Evolutionary conservation across 1,284 basidiomycete genomes (phyloP).

Genomic region (Trametes pubescens): DNA sequence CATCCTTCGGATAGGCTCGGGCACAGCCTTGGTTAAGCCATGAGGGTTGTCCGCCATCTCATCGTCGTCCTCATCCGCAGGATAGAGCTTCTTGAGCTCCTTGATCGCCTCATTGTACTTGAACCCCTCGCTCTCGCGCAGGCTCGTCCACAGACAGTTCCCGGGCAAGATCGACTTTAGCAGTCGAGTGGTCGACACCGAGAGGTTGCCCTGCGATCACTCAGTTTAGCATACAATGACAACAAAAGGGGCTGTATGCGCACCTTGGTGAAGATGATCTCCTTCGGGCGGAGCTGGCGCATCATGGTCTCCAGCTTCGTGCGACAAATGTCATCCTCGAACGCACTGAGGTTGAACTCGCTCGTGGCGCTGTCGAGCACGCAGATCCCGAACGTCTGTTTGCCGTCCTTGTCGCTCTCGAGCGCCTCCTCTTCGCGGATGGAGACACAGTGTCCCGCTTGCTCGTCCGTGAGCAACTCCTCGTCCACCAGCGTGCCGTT

Average conservation of each 20-base stretch:
- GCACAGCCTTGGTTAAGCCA: slow-evolving; percentile 63
- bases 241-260: slow-evolving; percentile 4
- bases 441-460: slow-evolving; percentile 94
- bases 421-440: slow-evolving; percentile 74
- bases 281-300: slow-evolving; percentile 92
- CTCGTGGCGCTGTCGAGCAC: slow-evolving; percentile 97
- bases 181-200: slow-evolving; percentile 81
- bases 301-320: slow-evolving; percentile 95
- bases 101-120: slow-evolving; percentile 75
- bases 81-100: slow-evolving; percentile 78
- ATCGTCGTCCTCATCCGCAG: slow-evolving; percentile 48
- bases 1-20: slow-evolving; percentile 80
- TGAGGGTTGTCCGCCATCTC: slow-evolving; percentile 52
- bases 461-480: slow-evolving; percentile 89
- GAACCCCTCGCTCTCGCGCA: slow-evolving; percentile 86
- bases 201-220: slow-evolving; percentile 74
- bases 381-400: slow-evolving; percentile 86
- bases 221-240: not conserved
- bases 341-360: slow-evolving; percentile 91
- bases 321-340: slow-evolving; percentile 92
- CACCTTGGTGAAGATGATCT: slow-evolving; percentile 92
- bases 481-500: slow-evolving; percentile 97
- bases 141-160: slow-evolving; percentile 87
- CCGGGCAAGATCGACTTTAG: slow-evolving; percentile 82
- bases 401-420: slow-evolving; percentile 51